phyloP scores from a whole-genome alignment of 805 yeast genomes.

The Nakazawaea pomicola region DNA sequence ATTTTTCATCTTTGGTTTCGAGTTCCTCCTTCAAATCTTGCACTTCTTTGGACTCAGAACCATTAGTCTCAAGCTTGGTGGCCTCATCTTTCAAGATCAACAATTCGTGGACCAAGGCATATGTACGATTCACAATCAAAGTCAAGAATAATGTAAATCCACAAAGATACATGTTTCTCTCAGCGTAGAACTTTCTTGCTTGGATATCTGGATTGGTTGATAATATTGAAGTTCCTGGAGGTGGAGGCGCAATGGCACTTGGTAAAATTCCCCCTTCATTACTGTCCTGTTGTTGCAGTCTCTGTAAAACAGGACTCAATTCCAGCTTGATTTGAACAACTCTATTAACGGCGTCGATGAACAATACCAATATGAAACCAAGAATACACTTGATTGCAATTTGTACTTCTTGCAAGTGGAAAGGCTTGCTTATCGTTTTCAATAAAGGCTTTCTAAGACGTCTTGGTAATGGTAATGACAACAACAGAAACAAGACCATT shows the following conservation, averaged over 20 bases:
- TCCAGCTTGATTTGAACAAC: constrained; percentile 67
- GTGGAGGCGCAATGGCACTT: constrained; percentile 18
- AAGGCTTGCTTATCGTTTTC: constrained; percentile 58
- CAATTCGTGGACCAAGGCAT: constrained; percentile 71
- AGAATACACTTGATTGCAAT: constrained; percentile 76
- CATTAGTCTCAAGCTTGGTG: constrained; percentile 25
- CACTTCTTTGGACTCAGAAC: constrained; percentile 33
- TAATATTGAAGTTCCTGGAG: constrained; percentile 15
- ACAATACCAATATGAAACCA: constrained; percentile 77
- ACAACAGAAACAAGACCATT: constrained; percentile 69
- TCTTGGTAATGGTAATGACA: constrained; percentile 85
- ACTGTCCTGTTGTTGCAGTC: constrained; percentile 11
- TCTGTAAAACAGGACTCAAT: constrained; percentile 29
- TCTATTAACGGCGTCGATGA: constrained; percentile 84
- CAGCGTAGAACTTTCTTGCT: constrained; percentile 91
- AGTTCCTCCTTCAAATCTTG: constrained; percentile 45
- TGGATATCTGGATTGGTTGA: constrained; percentile 58
- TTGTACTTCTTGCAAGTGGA: constrained; percentile 64
- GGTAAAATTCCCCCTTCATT: constrained; percentile 26
- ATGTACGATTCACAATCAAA: constrained; percentile 79
- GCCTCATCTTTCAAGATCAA: constrained; percentile 58
- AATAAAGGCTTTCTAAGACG: constrained; percentile 64
- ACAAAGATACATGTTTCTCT: constrained; percentile 91
- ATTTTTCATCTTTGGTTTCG: constrained; percentile 56
- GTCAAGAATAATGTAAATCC: constrained; percentile 93